phyloP scores from a whole-genome alignment of 805 yeast genomes.

The Pachysolen tannophilus region DNA sequence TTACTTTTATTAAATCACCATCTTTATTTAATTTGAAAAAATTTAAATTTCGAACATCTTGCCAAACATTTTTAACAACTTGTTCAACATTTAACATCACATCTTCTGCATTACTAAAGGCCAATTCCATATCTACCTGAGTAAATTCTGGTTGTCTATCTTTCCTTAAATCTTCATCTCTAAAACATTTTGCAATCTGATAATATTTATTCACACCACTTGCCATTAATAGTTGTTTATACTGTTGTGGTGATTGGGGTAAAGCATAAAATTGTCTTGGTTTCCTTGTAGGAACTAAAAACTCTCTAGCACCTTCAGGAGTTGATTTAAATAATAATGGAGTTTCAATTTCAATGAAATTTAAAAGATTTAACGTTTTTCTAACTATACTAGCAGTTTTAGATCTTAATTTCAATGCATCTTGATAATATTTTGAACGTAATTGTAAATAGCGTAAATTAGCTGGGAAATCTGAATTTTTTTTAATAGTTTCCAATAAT shows the following conservation, averaged over 20 bases:
- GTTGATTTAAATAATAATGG: slow-evolving; percentile 91
- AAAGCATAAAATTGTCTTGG: slow-evolving; percentile 66
- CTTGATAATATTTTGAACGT: slow-evolving; percentile 50
- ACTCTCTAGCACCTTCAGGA: slow-evolving; percentile 97
- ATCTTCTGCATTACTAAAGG: slow-evolving; percentile 62
- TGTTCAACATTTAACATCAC: slow-evolving; percentile 60
- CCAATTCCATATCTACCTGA: slow-evolving; percentile 93
- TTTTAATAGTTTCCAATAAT: slow-evolving; percentile 44
- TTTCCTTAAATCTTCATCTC: slow-evolving; percentile 91
- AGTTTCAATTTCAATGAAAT: slow-evolving; percentile 82
- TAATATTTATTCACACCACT: slow-evolving; percentile 82
- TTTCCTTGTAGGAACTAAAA: slow-evolving; percentile 82
- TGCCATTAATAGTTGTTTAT: slow-evolving; percentile 91
- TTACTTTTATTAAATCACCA: slow-evolving; percentile 22
- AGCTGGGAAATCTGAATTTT: slow-evolving; percentile 59
- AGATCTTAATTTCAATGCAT: slow-evolving; percentile 48
- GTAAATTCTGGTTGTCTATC: slow-evolving; percentile 98
- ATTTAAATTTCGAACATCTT: slow-evolving; percentile 29
- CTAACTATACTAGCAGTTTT: slow-evolving; percentile 39
- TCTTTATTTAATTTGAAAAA: slow-evolving; percentile 27
- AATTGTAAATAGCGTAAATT: slow-evolving; percentile 78
- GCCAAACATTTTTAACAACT: slow-evolving; percentile 51
- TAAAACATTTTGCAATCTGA: slow-evolving; percentile 88
- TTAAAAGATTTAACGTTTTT: slow-evolving; percentile 23
- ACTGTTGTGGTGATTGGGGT: slow-evolving; percentile 98